Evolutionary conservation across 2,329 filamentous ascomycete species (phyloP), one percentile per base, ranked within the genome.

Genomic region (Pyricularia sp.): DNA sequence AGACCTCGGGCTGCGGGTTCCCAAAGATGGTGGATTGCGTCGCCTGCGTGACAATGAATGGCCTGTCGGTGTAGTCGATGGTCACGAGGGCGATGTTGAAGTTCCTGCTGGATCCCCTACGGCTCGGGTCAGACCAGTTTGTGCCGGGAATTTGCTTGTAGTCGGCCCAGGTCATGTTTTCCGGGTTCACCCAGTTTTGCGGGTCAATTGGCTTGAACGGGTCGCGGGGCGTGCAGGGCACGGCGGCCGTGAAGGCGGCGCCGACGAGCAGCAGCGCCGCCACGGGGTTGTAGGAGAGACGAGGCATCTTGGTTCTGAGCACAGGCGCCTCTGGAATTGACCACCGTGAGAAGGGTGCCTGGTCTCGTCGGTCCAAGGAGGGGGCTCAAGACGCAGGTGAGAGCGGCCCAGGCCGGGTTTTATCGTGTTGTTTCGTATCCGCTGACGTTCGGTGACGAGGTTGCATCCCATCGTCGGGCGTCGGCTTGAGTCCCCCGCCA

Each of bases 11-110:
- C 64, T 78, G 78, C 1, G 81, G 81, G 66, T 83, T 84, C 4
- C 74, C 75, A 69, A 81, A 84, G 22, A 82, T 76, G 44, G 79
- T 81, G 4, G 79, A 80, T 31, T 76, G 75, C 6, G 77, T 69
- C 3, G 75, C 68, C 61, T 77, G 74, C 0, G 79, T 82, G 65
- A 83, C 75, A 28, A 78, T 77, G 68, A 84, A 83, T 2, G 78
- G 75, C 62, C 71, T 71, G 65, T 84, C 80, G 0, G 76, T 71
- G 67, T 82, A 84, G 70, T 84, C 81, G 40, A 84, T 75, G 1
- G 78, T 74, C 30, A 84, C 77, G 66, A 84, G 76, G 5, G 81
- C 81, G 65, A 84, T 83, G 67, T 83, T 82, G 74, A 83, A 84
- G 72, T 84, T 83, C 22, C 81, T 76, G 40, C 72, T 73, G 2